These are phyloP conservation scores for Ceriops decandra DNA, from an alignment of 345 rosid genomes.

Conservation along the genomic window DNA sequence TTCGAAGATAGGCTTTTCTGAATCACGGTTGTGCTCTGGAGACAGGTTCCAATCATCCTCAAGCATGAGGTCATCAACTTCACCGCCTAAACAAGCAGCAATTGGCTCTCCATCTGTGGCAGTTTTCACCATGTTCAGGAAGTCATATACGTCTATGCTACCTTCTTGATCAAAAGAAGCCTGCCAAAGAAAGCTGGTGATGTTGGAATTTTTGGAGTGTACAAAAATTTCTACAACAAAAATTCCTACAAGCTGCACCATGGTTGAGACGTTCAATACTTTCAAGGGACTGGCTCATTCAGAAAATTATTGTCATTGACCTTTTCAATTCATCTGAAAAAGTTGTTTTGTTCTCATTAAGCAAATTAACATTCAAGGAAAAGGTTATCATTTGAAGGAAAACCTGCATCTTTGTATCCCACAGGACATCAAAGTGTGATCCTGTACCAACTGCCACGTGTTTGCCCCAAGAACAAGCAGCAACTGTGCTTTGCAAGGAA, in stretches of 20 bases:
- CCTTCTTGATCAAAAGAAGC: slow-evolving; percentile 37
- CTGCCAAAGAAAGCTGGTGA: slow-evolving; percentile 37
- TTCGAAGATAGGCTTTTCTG: slow-evolving; percentile 59
- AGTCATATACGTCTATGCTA: slow-evolving; percentile 56
- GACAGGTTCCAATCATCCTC: slow-evolving; percentile 69
- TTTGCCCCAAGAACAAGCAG: slow-evolving; percentile 96
- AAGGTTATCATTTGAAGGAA: slow-evolving; percentile 3
- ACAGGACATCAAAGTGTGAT: slow-evolving; percentile 72
- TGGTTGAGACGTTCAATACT: too few relatives aligned
- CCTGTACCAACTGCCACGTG: slow-evolving; percentile 93
- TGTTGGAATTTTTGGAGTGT: background rate
- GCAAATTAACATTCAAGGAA: background rate
- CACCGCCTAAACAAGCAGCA: slow-evolving; percentile 72
- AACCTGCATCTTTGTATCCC: slow-evolving; percentile 46
- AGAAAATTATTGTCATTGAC: too few relatives aligned
- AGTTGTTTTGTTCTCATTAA: too few relatives aligned
- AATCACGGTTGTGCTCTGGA: slow-evolving; percentile 55
- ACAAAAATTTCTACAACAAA: background rate
- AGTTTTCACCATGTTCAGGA: slow-evolving; percentile 71
- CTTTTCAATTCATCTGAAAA: too few relatives aligned
- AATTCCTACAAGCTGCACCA: background rate
- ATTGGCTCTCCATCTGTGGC: slow-evolving; percentile 23
- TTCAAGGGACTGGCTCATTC: too few relatives aligned
- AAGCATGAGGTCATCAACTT: slow-evolving; percentile 51
- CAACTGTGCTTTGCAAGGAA: slow-evolving; percentile 73